Evolutionary conservation across 2,329 filamentous ascomycete genomes (phyloP), one percentile per base, ranked within the genome.

Genomic region (Fusarium sp.): DNA sequence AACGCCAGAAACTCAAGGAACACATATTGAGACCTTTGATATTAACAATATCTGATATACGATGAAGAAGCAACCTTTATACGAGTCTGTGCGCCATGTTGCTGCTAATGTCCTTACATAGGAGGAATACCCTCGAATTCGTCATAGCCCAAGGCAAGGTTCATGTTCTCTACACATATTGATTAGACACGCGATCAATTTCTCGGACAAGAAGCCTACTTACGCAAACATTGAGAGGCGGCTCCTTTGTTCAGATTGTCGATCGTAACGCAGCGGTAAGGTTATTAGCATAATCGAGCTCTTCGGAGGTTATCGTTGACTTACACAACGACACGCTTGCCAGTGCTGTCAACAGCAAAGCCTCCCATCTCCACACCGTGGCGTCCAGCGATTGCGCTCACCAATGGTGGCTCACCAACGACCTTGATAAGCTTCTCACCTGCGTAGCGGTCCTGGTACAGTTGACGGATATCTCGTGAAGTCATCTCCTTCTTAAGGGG

Each of bases 351-450:
- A 10, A 97, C 93, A n/a, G 93, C 94, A 75, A 98, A 98, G 0
- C 92, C 94, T 62, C 96, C 96, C 79, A 99, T 94, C 82, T 98
- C 94, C 6, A 97, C 91, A 23, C 92, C 91, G 78, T 98, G 95
- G 82, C 92, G 68, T 91, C 89, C 72, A 88, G 88, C 74, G 97
- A 55, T 55, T 6, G 52, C 52, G 44, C 52, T 55, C 41, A 55
- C 52, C 23, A 55, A 31, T 6, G 52, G 52, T n/a, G 52, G 41
- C 1, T 98, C 95, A 55, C 95, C 95, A 6, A 92, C 88, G 20
- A 98, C 89, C 86, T 96, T 97, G 77, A 99, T 91, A 16, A 99
- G 89, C 82, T 94, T 95, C 86, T 98, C 96, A 51, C 94, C 94
- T 8, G 95, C 95, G 76, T 97, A 99, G 26, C 95, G 89, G 75